Percentiles rank a stretch among this genome's conserved stretches.
Evolutionary conservation across 208 protist genomes (phyloP).

Genomic region (Sergeia podlipaevii): DNA sequence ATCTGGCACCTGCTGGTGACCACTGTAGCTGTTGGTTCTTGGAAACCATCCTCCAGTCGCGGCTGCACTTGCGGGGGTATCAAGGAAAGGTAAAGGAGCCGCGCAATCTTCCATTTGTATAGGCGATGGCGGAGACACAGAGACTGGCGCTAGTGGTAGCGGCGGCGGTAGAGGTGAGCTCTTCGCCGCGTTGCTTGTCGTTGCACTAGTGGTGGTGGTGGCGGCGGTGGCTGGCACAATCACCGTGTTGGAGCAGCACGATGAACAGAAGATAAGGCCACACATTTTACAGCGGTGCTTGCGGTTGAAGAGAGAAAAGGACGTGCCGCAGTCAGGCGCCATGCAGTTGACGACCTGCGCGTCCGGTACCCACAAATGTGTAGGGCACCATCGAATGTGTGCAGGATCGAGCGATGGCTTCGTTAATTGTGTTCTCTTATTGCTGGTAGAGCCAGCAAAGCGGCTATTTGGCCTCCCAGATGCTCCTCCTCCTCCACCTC

Average conservation of each 20-base stretch:
- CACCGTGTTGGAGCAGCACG: conserved; percentile 59
- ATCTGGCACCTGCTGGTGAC: background rate
- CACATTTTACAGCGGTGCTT: conserved; percentile 80
- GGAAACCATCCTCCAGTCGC: background rate
- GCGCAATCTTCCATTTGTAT: background rate
- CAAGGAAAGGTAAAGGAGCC: background rate
- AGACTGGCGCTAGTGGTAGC: background rate
- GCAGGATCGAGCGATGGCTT: conserved; percentile 59
- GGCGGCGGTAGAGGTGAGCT: background rate
- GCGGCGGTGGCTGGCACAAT: conserved; percentile 3
- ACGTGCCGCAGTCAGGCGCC: conserved; percentile 66
- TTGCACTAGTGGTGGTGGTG: background rate
- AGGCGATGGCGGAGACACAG: background rate
- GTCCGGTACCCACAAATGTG: conserved; percentile 66
- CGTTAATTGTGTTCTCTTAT: conserved; percentile 13
- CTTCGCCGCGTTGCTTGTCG: too few relatives aligned
- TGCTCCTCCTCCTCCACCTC: background rate
- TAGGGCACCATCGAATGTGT: conserved; percentile 50
- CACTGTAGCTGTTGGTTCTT: background rate
- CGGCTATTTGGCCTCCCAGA: background rate
- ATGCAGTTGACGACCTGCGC: conserved; percentile 78
- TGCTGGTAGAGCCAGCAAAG: background rate
- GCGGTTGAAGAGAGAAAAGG: conserved; percentile 80
- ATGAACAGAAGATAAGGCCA: conserved; percentile 69
- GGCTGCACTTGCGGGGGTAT: background rate